Evolutionary conservation across 2,329 filamentous ascomycete species (phyloP).

Genomic region (Thielaviopsis punctulata): DNA sequence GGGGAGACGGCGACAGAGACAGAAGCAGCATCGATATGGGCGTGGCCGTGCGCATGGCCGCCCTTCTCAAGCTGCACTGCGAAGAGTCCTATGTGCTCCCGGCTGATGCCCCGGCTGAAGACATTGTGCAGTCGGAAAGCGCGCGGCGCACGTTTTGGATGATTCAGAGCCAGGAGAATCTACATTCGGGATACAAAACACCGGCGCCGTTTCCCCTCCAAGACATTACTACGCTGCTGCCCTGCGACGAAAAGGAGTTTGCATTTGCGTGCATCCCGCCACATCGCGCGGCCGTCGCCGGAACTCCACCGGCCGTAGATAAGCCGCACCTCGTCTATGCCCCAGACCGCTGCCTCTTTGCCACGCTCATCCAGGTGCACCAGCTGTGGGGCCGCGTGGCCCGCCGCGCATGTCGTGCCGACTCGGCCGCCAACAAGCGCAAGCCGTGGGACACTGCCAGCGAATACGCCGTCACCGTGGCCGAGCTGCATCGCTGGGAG

Average conservation of each 20-base stretch:
- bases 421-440: slow-evolving; percentile 1
- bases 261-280: slow-evolving; percentile 19
- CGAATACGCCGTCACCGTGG: slow-evolving; percentile 15
- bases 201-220: slow-evolving; percentile 19
- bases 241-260: slow-evolving; percentile 23
- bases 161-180: slow-evolving; percentile 21
- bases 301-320: slow-evolving; percentile 17
- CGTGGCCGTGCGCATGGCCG: slow-evolving; percentile 21
- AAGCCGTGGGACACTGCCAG: slow-evolving; percentile 16
- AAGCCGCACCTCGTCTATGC: slow-evolving; percentile 16
- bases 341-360: slow-evolving; percentile 20
- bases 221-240: slow-evolving; percentile 22
- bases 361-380: slow-evolving; percentile 22
- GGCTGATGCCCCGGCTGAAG: slow-evolving; percentile 15
- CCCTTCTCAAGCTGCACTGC: slow-evolving; percentile 20
- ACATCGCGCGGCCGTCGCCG: slow-evolving; percentile 19
- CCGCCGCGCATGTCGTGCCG: slow-evolving; percentile 16
- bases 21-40: slow-evolving; percentile 22
- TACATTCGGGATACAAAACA: slow-evolving; percentile 20
- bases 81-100: slow-evolving; percentile 21
- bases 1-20: slow-evolving; percentile 20
- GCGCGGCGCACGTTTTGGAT: slow-evolving; percentile 23
- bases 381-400: slow-evolving; percentile 22
- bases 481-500: slow-evolving; percentile 17
- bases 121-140: slow-evolving; percentile 19